Evolutionary conservation across 1,139 yeast species (phyloP).

Genomic region (Saccharomyces pastorianus): DNA sequence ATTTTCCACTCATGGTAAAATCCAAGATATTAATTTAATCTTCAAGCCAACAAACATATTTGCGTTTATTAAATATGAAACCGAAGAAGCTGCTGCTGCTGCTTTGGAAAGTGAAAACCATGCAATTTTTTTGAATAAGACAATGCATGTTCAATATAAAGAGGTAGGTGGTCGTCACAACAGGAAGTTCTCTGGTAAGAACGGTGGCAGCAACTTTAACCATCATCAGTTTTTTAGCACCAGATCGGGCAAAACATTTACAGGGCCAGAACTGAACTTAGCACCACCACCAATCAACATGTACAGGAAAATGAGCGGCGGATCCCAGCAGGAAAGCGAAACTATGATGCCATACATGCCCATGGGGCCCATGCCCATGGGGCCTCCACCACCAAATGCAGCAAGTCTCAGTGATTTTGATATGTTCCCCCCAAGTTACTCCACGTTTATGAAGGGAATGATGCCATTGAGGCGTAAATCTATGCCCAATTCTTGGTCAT

Average conservation of each 20-base stretch:
- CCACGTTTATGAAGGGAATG: slow-evolving; percentile 3
- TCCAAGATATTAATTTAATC: slow-evolving; percentile 45
- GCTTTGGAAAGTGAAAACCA: slow-evolving; percentile 81
- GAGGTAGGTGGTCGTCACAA: slow-evolving; percentile 38
- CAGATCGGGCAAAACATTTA: slow-evolving; percentile 16
- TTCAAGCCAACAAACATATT: slow-evolving; percentile 48
- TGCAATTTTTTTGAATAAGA: slow-evolving; percentile 58
- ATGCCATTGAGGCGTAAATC: slow-evolving; percentile 6
- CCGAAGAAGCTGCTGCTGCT: slow-evolving; percentile 69
- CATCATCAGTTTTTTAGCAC: slow-evolving; percentile 15
- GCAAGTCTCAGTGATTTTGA: slow-evolving; percentile 1
- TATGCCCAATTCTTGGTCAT: slow-evolving; percentile 10
- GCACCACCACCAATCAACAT: slow-evolving; percentile 74
- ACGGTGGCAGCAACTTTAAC: slow-evolving; percentile 13
- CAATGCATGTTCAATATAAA: slow-evolving; percentile 78
- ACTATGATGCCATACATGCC: slow-evolving; percentile 3
- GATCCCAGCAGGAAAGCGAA: slow-evolving; percentile 6
- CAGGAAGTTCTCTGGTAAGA: slow-evolving; percentile 17
- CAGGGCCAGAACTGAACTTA: slow-evolving; percentile 40
- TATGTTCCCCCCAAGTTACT: not conserved
- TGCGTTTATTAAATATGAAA: slow-evolving; percentile 61
- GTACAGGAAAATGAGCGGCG: slow-evolving; percentile 30
- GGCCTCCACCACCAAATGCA: not conserved
- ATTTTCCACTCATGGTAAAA: slow-evolving; percentile 60
- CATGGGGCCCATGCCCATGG: slow-evolving; percentile 1